These are phyloP conservation scores for Crithidia thermophila DNA, from an alignment of 208 protist genomes.

Conservation along the genomic window DNA sequence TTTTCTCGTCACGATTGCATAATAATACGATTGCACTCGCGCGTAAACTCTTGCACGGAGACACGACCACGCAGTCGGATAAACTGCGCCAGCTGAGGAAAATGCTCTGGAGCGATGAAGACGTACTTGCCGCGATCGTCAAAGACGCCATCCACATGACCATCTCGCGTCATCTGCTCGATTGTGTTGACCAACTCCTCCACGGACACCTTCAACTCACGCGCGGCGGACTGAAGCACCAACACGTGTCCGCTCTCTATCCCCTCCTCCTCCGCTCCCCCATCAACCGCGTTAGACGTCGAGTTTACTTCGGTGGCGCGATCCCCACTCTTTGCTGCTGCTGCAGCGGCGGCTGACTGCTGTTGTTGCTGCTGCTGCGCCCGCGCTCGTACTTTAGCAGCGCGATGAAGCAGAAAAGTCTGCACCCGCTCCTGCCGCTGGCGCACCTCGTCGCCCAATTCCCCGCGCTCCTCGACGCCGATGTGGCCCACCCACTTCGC, in stretches of 20 bases:
- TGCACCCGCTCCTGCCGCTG: slow-evolving; percentile 37
- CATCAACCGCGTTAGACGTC: too few species aligned
- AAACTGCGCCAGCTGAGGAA: slow-evolving; percentile 56
- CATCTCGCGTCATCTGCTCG: slow-evolving; percentile 53
- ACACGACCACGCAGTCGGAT: slow-evolving; percentile 64
- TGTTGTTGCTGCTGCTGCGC: slow-evolving; percentile 3
- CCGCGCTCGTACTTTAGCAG: slow-evolving; percentile 32
- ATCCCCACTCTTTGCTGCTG: background rate
- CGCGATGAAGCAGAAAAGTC: slow-evolving; percentile 35
- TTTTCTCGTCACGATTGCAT: slow-evolving; percentile 25
- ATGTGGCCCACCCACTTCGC: slow-evolving; percentile 65
- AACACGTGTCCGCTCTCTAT: slow-evolving; percentile 38
- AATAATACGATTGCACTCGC: slow-evolving; percentile 75
- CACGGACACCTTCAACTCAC: slow-evolving; percentile 49
- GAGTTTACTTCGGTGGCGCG: too few species aligned
- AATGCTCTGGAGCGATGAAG: slow-evolving; percentile 60
- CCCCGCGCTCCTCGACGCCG: slow-evolving; percentile 66
- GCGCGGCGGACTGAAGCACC: slow-evolving; percentile 65
- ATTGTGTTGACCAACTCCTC: slow-evolving; percentile 60
- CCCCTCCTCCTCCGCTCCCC: background rate
- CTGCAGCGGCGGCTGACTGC: background rate
- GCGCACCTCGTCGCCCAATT: slow-evolving; percentile 57
- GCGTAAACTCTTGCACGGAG: slow-evolving; percentile 64
- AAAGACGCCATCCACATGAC: slow-evolving; percentile 64
- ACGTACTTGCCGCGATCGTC: slow-evolving; percentile 87